A percentile compares a stretch with the other conserved stretches of the same genome.
phyloP scores from a whole-genome alignment of 768 basidiomycete genomes.

The Kwoniella newhampshirensis region DNA sequence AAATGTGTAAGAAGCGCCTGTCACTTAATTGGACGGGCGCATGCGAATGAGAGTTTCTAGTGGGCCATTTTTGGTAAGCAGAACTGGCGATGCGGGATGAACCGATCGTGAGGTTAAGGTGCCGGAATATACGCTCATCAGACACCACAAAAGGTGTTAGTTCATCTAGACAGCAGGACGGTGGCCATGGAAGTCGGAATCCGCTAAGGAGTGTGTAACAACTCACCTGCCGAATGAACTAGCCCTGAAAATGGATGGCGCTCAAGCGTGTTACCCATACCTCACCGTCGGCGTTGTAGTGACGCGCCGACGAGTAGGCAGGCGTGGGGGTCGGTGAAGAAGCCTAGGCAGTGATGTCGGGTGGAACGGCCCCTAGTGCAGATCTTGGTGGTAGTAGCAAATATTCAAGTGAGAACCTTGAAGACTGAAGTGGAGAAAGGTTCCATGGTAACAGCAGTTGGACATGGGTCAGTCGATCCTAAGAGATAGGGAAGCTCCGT shows the following conservation, averaged over 20 bases:
- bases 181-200: constrained; percentile 83
- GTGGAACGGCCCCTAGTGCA: constrained; percentile 77
- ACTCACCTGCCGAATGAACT: constrained; percentile 88
- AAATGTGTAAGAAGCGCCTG: constrained; percentile 45
- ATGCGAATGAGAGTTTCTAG: constrained; percentile 68
- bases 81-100: constrained; percentile 60
- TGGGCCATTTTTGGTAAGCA: constrained; percentile 61
- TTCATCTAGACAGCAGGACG: constrained; percentile 85
- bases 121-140: constrained; percentile 71
- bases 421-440: constrained; percentile 87
- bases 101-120: constrained; percentile 69
- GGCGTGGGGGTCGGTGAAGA: constrained; percentile 73
- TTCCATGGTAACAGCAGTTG: constrained; percentile 84
- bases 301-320: constrained; percentile 64
- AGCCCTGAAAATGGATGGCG: constrained; percentile 89
- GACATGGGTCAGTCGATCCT: constrained; percentile 83
- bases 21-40: constrained; percentile 55
- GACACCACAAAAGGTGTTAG: constrained; percentile 83
- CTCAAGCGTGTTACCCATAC: constrained; percentile 83
- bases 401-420: constrained; percentile 83
- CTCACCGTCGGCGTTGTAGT: constrained; percentile 67
- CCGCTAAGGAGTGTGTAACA: constrained; percentile 85
- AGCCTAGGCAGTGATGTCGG: constrained; percentile 73
- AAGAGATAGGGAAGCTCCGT: constrained; percentile 74
- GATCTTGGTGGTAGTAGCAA: constrained; percentile 87